A percentile compares a stretch with the other conserved stretches of the same genome.
phyloP scores from a whole-genome alignment of 441 rosid genomes.

The Hypseocharis bilobata region DNA sequence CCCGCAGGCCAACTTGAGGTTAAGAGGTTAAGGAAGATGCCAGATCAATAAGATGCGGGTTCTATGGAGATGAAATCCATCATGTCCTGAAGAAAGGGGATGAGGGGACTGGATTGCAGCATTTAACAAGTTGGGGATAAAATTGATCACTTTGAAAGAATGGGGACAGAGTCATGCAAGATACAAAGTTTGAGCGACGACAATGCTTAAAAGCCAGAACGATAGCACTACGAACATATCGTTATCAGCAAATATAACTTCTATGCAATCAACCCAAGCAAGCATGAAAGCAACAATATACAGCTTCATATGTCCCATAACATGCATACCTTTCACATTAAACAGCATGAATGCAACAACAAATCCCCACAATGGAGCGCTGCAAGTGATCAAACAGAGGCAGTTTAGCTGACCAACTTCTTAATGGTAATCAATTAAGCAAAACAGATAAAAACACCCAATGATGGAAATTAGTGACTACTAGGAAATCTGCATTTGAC shows the following conservation, averaged over 20 bases:
- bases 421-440: neutral
- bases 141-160: neutral
- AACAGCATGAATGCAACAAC: conserved; percentile 88
- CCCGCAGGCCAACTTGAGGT: no score
- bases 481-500: neutral
- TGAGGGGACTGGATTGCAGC: no score
- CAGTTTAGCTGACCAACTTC: conserved; percentile 18
- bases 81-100: no score
- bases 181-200: no score
- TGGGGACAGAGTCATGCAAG: neutral
- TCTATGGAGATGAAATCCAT: no score
- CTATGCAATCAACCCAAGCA: conserved; percentile 1
- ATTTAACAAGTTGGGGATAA: neutral
- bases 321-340: conserved; percentile 55
- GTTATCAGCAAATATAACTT: neutral
- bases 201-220: neutral
- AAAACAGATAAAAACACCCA: neutral
- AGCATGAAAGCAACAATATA: conserved; percentile 1
- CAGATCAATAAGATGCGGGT: no score
- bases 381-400: conserved; percentile 33
- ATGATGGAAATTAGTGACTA: no score
- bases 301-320: neutral
- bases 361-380: conserved; percentile 81
- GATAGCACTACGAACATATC: conserved; percentile 8
- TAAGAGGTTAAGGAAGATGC: no score